Conservation (phyloP, 2,329 filamentous ascomycete genomes). For the Madurella fahalii region DNA sequence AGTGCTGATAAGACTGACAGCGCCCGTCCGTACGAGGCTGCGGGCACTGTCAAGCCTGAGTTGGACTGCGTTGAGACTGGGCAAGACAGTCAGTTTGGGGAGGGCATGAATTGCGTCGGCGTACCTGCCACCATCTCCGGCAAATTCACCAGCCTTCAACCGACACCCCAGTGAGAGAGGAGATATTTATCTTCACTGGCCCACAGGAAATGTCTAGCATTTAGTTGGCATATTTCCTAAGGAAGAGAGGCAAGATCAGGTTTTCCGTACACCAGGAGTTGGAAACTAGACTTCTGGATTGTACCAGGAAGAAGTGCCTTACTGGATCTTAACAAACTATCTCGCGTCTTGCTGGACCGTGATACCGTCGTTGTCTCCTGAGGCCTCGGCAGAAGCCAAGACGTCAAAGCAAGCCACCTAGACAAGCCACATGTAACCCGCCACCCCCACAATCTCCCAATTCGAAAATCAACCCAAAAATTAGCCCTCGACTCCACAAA, state of each 20-base stretch:
- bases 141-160: constrained; percentile 24
- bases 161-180: constrained; percentile 10
- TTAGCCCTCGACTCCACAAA: constrained; percentile 2
- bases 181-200: not conserved
- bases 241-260: too few relatives aligned
- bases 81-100: constrained; percentile 12
- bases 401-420: too few relatives aligned
- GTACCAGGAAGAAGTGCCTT: too few relatives aligned
- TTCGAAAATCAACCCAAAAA: not conserved
- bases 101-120: constrained; percentile 16
- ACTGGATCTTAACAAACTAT: too few relatives aligned
- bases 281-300: too few relatives aligned
- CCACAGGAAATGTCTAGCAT: too few relatives aligned
- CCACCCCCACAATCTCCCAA: not conserved
- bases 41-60: constrained; percentile 16
- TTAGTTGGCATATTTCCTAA: too few relatives aligned
- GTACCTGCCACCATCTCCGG: constrained; percentile 1
- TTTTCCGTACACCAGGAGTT: too few relatives aligned
- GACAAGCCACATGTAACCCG: not conserved
- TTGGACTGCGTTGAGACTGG: constrained; percentile 16
- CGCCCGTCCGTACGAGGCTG: constrained; percentile 14
- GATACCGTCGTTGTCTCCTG: too few relatives aligned
- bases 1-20: constrained; percentile 6
- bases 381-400: too few relatives aligned
- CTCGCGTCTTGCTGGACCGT: too few relatives aligned